phyloP scores from a whole-genome alignment of 1,284 basidiomycete species.

The Austropuccinia psidii region DNA sequence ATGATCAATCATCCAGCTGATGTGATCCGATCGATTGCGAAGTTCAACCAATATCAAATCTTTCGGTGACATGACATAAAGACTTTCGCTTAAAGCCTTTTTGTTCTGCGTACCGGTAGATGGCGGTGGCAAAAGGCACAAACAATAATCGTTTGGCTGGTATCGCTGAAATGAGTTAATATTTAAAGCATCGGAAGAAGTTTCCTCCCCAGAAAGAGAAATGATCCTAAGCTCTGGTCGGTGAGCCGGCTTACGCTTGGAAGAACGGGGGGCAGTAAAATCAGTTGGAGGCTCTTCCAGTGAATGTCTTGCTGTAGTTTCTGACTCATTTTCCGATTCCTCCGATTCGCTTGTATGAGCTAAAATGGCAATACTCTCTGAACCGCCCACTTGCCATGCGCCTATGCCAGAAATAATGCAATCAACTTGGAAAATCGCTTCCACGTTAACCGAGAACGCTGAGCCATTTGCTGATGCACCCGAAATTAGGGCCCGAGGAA shows the following conservation, averaged over 20 bases:
- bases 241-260: slow-evolving; percentile 48
- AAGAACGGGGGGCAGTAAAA: slow-evolving; percentile 58
- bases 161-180: slow-evolving; percentile 71
- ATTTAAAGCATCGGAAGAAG: slow-evolving; percentile 73
- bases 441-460: slow-evolving; percentile 60
- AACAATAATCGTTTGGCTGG: slow-evolving; percentile 84
- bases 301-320: slow-evolving; percentile 62
- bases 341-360: slow-evolving; percentile 29
- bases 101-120: slow-evolving; percentile 24
- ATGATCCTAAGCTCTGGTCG: slow-evolving; percentile 87
- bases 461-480: slow-evolving; percentile 2
- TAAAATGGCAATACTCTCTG: slow-evolving; percentile 21
- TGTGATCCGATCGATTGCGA: slow-evolving; percentile 79
- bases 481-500: neutral
- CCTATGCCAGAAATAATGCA: slow-evolving; percentile 90
- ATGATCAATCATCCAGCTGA: slow-evolving; percentile 83
- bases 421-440: slow-evolving; percentile 84
- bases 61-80: slow-evolving; percentile 75
- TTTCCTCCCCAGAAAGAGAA: slow-evolving; percentile 77
- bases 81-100: slow-evolving; percentile 47
- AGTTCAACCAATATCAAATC: slow-evolving; percentile 78
- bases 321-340: slow-evolving; percentile 48
- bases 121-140: slow-evolving; percentile 49
- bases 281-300: slow-evolving; percentile 57
- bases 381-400: slow-evolving; percentile 50